Conservation (phyloP, 2,329 filamentous ascomycete genomes). For the Colletotrichum paranaense region DNA sequence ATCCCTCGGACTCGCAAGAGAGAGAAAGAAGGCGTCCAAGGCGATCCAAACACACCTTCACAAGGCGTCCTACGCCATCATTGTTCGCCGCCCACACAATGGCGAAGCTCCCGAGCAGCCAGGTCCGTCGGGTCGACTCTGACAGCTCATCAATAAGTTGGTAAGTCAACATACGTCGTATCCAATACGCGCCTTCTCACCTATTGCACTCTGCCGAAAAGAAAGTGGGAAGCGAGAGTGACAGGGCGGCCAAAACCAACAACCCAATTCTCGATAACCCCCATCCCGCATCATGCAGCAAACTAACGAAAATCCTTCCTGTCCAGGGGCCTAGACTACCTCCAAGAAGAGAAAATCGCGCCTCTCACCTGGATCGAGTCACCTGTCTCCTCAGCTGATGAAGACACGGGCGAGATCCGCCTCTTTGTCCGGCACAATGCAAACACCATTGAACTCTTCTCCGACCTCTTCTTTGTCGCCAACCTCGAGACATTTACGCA, state of each 20-base stretch:
- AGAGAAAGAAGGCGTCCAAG: not conserved
- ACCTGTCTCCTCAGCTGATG: slow-evolving; percentile 14
- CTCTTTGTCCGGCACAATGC: slow-evolving; percentile 50
- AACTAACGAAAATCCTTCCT: not conserved
- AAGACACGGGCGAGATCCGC: slow-evolving; percentile 19
- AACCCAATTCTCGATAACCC: not conserved
- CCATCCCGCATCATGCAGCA: not conserved
- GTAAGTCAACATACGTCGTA: not conserved
- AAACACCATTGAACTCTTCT: slow-evolving; percentile 68
- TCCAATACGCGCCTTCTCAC: too few relatives aligned
- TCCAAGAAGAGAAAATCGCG: slow-evolving; percentile 32
- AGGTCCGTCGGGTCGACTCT: slow-evolving; percentile 25
- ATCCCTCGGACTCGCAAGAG: slow-evolving; percentile 24
- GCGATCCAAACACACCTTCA: not conserved
- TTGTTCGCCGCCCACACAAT: slow-evolving; percentile 12
- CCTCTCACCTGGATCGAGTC: slow-evolving; percentile 34
- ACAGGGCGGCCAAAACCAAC: not conserved
- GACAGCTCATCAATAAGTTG: slow-evolving; percentile 18
- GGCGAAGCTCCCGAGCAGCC: slow-evolving; percentile 26
- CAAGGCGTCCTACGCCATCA: not conserved
- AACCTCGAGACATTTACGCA: slow-evolving; percentile 69
- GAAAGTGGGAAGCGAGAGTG: too few relatives aligned
- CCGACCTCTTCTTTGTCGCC: slow-evolving; percentile 70
- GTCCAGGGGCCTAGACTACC: slow-evolving; percentile 30
- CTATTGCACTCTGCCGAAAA: not conserved